phyloP scores from a whole-genome alignment of 768 basidiomycete genomes.

The Dentipellis sp. region DNA sequence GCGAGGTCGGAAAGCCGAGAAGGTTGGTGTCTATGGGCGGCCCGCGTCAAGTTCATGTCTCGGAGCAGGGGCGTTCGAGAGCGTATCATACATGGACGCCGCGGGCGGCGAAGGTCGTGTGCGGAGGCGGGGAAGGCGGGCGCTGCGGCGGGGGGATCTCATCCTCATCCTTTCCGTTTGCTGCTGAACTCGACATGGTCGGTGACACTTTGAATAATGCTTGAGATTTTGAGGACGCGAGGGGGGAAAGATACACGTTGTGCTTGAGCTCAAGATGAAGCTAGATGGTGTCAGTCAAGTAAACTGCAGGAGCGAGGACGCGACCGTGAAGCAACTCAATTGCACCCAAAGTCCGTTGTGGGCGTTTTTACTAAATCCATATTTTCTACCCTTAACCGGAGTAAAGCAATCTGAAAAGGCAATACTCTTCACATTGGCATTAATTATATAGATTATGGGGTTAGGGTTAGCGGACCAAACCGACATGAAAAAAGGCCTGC shows the following conservation, averaged over 20 bases:
- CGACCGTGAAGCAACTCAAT: too few relatives aligned
- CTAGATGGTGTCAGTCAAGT: not conserved
- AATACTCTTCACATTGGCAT: too few relatives aligned
- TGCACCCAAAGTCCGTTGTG: too few relatives aligned
- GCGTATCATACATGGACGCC: conserved; percentile 59
- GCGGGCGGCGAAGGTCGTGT: conserved; percentile 45
- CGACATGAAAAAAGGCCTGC: conserved; percentile 19
- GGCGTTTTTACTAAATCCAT: too few relatives aligned
- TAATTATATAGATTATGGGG: not conserved
- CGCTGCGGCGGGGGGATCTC: conserved; percentile 2
- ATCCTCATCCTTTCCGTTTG: conserved; percentile 1
- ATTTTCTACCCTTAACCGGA: too few relatives aligned
- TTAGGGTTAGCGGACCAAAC: not conserved
- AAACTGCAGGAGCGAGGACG: not conserved
- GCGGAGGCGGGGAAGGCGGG: conserved; percentile 4
- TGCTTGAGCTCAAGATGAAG: not conserved
- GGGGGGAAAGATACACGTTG: not conserved
- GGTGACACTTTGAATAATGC: not conserved
- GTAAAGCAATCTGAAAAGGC: too few relatives aligned
- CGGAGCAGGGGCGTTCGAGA: conserved; percentile 2
- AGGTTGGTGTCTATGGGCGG: conserved; percentile 53
- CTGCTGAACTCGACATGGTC: not conserved
- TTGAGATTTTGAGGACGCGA: not conserved
- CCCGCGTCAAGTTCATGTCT: not conserved
- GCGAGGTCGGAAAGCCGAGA: conserved; percentile 72